These are phyloP conservation scores for Coleophoma crateriformis DNA, from an alignment of 2,329 filamentous ascomycete species.

Conservation along the genomic window DNA sequence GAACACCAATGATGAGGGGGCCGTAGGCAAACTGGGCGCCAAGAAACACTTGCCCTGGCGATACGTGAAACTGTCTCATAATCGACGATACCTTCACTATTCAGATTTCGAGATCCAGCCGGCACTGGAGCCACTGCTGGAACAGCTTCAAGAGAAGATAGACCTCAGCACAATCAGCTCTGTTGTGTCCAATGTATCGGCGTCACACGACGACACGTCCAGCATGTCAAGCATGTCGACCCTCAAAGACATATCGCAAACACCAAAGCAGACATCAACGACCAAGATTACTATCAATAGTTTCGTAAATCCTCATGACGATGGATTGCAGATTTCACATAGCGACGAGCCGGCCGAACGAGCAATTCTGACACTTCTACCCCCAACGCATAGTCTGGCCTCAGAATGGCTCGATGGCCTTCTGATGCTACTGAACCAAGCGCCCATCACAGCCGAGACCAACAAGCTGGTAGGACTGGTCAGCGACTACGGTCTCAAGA, in stretches of 20 bases:
- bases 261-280: slow-evolving; percentile 32
- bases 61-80: slow-evolving; percentile 85
- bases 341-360: slow-evolving; percentile 49
- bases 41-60: slow-evolving; percentile 48
- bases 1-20: slow-evolving; percentile 34
- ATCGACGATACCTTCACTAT: slow-evolving; percentile 85
- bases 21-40: slow-evolving; percentile 6
- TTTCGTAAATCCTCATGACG: slow-evolving; percentile 34
- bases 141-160: slow-evolving; percentile 72
- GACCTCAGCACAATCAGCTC: slow-evolving; percentile 85
- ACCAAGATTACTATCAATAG: slow-evolving; percentile 94
- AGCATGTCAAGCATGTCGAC: slow-evolving; percentile 37
- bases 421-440: slow-evolving; percentile 89
- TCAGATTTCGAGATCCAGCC: slow-evolving; percentile 70
- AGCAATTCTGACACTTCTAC: slow-evolving; percentile 76
- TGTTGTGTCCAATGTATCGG: slow-evolving; percentile 79
- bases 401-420: slow-evolving; percentile 97
- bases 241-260: slow-evolving; percentile 25
- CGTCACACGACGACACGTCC: slow-evolving; percentile 40
- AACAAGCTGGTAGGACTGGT: slow-evolving; percentile 83
- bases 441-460: slow-evolving; percentile 95
- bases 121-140: slow-evolving; percentile 62
- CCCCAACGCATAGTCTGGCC: slow-evolving; percentile 73
- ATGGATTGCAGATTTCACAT: slow-evolving; percentile 24
- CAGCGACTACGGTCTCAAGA: slow-evolving; percentile 86